A percentile compares a stretch with the other conserved stretches of the same genome.
Evolutionary conservation across 1,284 basidiomycete genomes (phyloP).

Genomic region (Sphaerobolus stellatus): DNA sequence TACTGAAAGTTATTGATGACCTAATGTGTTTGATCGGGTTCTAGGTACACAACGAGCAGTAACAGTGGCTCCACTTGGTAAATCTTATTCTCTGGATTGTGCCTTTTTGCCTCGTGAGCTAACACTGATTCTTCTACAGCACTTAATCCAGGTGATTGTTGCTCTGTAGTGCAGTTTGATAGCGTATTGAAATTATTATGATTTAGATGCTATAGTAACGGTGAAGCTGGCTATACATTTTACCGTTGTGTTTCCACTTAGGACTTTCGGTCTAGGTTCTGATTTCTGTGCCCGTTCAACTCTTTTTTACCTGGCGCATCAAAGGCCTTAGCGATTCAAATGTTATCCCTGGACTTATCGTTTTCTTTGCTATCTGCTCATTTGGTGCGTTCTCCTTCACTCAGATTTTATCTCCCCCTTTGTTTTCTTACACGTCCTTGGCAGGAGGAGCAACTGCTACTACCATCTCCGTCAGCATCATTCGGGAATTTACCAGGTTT

Average conservation of each 20-base stretch:
- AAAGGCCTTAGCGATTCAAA: neutral
- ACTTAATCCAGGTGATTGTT: neutral
- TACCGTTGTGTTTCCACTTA: neutral
- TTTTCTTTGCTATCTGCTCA: neutral
- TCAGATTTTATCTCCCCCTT: neutral
- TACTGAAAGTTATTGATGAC: neutral
- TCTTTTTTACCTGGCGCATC: neutral
- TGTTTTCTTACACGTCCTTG: neutral
- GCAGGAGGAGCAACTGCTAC: neutral
- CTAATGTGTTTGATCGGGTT: neutral
- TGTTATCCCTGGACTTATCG: neutral
- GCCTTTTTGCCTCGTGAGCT: neutral
- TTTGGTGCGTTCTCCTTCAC: neutral
- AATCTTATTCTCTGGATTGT: neutral
- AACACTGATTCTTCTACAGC: neutral
- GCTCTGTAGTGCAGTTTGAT: too few relatives aligned
- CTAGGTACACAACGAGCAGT: neutral
- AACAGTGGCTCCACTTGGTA: neutral
- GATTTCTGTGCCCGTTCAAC: neutral
- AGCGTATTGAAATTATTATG: too few relatives aligned
- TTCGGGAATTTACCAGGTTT: neutral
- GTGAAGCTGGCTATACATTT: neutral
- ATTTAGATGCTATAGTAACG: neutral
- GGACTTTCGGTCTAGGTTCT: neutral
- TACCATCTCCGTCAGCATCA: neutral